Evolutionary conservation across 495 filamentous ascomycete species (phyloP), one percentile per base, ranked within the genome.

Genomic region (Trichocladium uniseriatum): DNA sequence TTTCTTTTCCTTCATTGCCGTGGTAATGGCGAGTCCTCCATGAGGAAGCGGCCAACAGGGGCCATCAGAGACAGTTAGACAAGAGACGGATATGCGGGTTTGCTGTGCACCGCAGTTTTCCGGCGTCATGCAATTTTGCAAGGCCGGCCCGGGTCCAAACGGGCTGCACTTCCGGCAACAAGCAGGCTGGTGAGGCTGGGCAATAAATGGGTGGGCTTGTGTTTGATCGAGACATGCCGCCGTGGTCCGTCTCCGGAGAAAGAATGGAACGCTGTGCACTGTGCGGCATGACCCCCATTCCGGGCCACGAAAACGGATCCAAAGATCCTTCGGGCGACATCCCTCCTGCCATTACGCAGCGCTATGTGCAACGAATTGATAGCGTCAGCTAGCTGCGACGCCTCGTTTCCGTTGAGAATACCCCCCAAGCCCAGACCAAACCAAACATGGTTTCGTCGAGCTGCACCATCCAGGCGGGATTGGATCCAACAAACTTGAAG

Each of bases 261-360:
- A 34, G 31, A 34, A 28, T 27, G 21, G 16, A 27, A 24, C 19
- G 24, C 51, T 53, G 45, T 48, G 51, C 51, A 27, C 24, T 3
- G 24, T 27, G 8, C 24, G 45, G 45, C 40, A 53, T 44, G 51
- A 53, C 48, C 43, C 35, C 51, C 8, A 53, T 39, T 48, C 45
- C 44, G 29, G 44, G 14, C 20, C 34, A 43, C 4, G 24, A 20
- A 53, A 53, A 53, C 51, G 43, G 42, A 52, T 44, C 38, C 31
- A 6, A 15, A 19, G 35, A 38, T 43, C 31, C 34, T 48, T 24
- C 45, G 32, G 24, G 24, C 24, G 24, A 27, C 4, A 27, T n/a
- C 43, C 44, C 38, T 36, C 19, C 10, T 24, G 31, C 43, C 21
- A 19, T 5, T n/a, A 29, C 45, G 15, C 21, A 14, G 18, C 20